Evolutionary conservation across 169 alveolate species (phyloP).

Genomic region (Cryptosporidium viatorum): DNA sequence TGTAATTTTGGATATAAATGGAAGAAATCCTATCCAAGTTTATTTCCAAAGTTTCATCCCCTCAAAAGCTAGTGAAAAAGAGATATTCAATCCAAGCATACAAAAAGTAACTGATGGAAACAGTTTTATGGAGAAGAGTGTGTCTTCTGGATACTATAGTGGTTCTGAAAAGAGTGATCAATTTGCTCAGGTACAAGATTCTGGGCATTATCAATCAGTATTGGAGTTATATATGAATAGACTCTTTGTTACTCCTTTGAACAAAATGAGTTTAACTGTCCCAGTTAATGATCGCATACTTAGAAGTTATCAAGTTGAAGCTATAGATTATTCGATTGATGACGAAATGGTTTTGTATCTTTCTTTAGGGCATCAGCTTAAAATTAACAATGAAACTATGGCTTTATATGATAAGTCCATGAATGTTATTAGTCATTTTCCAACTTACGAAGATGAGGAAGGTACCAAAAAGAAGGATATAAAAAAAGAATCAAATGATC

Average conservation of each 20-base stretch:
- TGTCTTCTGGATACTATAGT: not conserved
- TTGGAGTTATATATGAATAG: constrained; percentile 32
- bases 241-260: constrained; percentile 43
- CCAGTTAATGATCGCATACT: constrained; percentile 31
- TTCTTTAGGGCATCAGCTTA: constrained; percentile 37
- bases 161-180: not conserved
- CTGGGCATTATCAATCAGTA: constrained; percentile 35
- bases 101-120: not conserved
- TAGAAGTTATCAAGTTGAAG: constrained; percentile 68
- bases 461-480: not conserved
- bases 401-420: constrained; percentile 7
- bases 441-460: constrained; percentile 22
- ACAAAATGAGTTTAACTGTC: constrained; percentile 43
- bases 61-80: constrained; percentile 12
- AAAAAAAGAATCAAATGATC: not conserved
- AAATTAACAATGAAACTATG: constrained; percentile 40
- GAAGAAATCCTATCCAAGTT: constrained; percentile 14
- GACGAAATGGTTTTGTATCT: constrained; percentile 42
- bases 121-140: constrained; percentile 14
- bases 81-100: not conserved
- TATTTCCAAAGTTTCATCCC: constrained; percentile 37
- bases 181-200: not conserved
- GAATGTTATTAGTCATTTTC: constrained; percentile 31
- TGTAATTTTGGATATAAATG: not conserved
- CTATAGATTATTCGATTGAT: constrained; percentile 23